A percentile compares a stretch with the other conserved stretches of the same genome.
These are phyloP conservation scores for Didymella arachidicola DNA, from an alignment of 2,329 filamentous ascomycete species.

Conservation along the genomic window DNA sequence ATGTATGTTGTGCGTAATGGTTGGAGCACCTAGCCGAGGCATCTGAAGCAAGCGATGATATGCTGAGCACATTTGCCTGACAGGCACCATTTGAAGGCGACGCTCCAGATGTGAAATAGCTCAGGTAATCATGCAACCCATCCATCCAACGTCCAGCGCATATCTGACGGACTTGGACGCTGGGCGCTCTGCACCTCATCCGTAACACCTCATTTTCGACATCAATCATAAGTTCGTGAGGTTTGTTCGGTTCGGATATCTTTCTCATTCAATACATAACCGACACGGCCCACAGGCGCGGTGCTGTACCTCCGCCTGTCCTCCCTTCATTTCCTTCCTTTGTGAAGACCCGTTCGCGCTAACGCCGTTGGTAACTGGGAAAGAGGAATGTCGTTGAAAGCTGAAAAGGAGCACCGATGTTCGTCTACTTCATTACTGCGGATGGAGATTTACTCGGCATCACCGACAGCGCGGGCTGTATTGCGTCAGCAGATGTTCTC, in stretches of 20 bases:
- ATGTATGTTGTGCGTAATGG: not conserved
- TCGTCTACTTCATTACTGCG: slow-evolving; percentile 33
- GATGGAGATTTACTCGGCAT: slow-evolving; percentile 45
- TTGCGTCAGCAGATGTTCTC: too few species aligned
- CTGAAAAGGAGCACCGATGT: slow-evolving; percentile 39
- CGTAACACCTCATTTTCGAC: slow-evolving; percentile 5
- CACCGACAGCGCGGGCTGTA: slow-evolving; percentile 50
- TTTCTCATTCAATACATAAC: slow-evolving; percentile 50
- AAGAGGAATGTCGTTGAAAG: slow-evolving; percentile 47
- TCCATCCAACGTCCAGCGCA: not conserved
- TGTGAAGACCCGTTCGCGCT: slow-evolving; percentile 46
- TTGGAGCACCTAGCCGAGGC: not conserved
- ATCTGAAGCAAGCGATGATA: not conserved
- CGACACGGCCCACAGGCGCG: slow-evolving; percentile 38
- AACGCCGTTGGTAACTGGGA: slow-evolving; percentile 47
- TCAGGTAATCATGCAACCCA: not conserved
- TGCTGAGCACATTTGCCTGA: not conserved
- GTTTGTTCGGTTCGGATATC: slow-evolving; percentile 34
- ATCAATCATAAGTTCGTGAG: not conserved
- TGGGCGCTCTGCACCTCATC: too few species aligned
- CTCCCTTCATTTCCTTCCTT: slow-evolving; percentile 42
- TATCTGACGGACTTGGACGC: not conserved
- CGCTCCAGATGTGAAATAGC: not conserved
- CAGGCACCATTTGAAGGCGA: not conserved
- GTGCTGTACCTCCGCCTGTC: slow-evolving; percentile 39